phyloP scores from a whole-genome alignment of 2,329 filamentous ascomycete genomes.

The Pyricularia sp. region DNA sequence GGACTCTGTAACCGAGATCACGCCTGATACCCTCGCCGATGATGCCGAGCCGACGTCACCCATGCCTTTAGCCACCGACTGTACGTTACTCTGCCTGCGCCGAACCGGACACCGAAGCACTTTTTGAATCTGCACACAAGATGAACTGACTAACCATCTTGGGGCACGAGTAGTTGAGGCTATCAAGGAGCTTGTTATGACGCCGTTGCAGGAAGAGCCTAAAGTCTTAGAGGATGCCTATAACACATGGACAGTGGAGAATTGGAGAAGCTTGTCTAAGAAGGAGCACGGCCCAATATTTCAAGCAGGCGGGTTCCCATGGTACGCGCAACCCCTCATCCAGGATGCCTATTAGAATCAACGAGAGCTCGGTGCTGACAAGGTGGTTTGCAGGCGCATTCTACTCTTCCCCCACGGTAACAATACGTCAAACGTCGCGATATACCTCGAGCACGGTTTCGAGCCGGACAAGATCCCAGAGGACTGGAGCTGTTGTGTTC shows the following conservation, averaged over 20 bases:
- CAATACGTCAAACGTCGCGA: constrained; percentile 84
- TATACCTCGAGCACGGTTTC: constrained; percentile 94
- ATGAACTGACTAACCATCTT: constrained; percentile 12
- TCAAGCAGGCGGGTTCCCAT: constrained; percentile 77
- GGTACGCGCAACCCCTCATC: constrained; percentile 42
- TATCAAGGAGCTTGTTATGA: constrained; percentile 74
- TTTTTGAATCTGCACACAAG: background rate
- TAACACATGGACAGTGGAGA: constrained; percentile 79
- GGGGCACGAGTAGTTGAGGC: constrained; percentile 56
- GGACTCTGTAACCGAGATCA: constrained; percentile 44
- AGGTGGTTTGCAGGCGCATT: constrained; percentile 57
- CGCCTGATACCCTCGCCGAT: constrained; percentile 39
- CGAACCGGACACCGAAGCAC: background rate
- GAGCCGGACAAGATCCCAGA: constrained; percentile 67
- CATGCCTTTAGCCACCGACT: constrained; percentile 40
- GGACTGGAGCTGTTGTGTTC: constrained; percentile 93
- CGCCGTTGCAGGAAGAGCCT: constrained; percentile 63
- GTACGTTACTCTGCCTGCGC: constrained; percentile 27
- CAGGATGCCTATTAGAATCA: background rate
- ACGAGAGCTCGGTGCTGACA: constrained; percentile 12
- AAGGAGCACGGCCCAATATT: constrained; percentile 86
- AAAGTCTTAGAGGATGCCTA: constrained; percentile 67
- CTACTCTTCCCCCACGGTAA: constrained; percentile 95
- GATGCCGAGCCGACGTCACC: constrained; percentile 37
- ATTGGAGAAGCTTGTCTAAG: constrained; percentile 68